These are phyloP conservation scores for Ascochyta fabae DNA, from an alignment of 2,329 filamentous ascomycete genomes.

Conservation along the genomic window DNA sequence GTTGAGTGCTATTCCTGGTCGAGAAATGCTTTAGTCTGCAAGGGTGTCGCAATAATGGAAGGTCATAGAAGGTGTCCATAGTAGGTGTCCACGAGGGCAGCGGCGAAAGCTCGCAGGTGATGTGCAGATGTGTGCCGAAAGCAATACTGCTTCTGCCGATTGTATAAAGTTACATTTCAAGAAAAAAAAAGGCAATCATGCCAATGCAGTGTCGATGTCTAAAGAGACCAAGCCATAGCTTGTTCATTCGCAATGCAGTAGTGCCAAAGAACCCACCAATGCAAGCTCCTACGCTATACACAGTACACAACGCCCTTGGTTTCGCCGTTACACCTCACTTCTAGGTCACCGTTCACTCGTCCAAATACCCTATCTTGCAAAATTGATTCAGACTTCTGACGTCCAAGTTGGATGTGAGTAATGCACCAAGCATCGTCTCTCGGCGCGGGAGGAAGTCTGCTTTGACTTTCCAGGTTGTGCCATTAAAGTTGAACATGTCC, in stretches of 20 bases:
- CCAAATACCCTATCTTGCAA: conserved; percentile 48
- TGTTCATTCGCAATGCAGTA: conserved; percentile 8
- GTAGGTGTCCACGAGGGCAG: not conserved
- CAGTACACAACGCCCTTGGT: conserved; percentile 16
- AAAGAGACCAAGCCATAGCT: conserved; percentile 6
- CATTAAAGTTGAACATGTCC: conserved; percentile 42
- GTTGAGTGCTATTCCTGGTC: not conserved
- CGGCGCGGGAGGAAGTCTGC: conserved; percentile 54
- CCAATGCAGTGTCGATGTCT: conserved; percentile 13
- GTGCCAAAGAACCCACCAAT: conserved; percentile 14
- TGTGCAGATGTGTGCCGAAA: not conserved
- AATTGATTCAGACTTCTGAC: conserved; percentile 52
- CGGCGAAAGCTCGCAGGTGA: not conserved
- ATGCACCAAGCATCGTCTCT: conserved; percentile 54
- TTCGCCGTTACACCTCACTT: conserved; percentile 7
- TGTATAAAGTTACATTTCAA: conserved; percentile 13
- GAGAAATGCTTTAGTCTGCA: too few species aligned
- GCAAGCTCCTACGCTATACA: conserved; percentile 19
- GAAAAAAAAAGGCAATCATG: conserved; percentile 3
- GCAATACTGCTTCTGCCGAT: not conserved
- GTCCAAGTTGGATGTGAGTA: conserved; percentile 54
- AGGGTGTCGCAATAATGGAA: not conserved
- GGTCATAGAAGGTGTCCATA: not conserved
- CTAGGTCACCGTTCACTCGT: conserved; percentile 28
- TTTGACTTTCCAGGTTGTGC: conserved; percentile 43